phyloP scores from a whole-genome alignment of 2,329 filamentous ascomycete genomes.

The Cladophialophora immunda region DNA sequence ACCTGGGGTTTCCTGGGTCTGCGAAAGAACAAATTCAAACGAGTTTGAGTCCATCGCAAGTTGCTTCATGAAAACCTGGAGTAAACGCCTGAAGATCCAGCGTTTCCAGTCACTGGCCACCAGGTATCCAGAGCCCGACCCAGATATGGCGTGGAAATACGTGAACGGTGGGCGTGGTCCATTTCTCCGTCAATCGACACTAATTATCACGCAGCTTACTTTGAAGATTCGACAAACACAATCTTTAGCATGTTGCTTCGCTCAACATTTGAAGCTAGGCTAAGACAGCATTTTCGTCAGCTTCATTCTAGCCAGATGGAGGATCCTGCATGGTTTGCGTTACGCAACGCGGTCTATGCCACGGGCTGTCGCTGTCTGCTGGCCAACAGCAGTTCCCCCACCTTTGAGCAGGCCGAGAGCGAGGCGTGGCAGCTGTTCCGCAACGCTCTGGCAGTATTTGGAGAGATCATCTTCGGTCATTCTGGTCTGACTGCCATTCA shows the following conservation, averaged over 20 bases:
- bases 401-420: not conserved
- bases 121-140: constrained; percentile 6
- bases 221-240: not conserved
- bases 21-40: constrained; percentile 1
- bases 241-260: not conserved
- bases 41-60: constrained; percentile 11
- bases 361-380: not conserved
- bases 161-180: not conserved
- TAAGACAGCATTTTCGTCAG: not conserved
- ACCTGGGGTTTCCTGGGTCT: constrained; percentile 14
- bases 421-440: not conserved
- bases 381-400: not conserved
- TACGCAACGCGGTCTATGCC: not conserved
- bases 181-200: too few relatives aligned
- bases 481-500: too few relatives aligned
- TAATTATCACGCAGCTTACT: too few relatives aligned
- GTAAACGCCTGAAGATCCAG: constrained; percentile 17
- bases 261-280: not conserved
- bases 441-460: not conserved
- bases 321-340: not conserved
- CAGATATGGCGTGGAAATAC: constrained; percentile 10
- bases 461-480: too few relatives aligned
- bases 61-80: constrained; percentile 8
- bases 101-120: not conserved
- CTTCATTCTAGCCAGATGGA: not conserved